Conservation (phyloP, 768 basidiomycete genomes). For the Pleurotus platypus region DNA sequence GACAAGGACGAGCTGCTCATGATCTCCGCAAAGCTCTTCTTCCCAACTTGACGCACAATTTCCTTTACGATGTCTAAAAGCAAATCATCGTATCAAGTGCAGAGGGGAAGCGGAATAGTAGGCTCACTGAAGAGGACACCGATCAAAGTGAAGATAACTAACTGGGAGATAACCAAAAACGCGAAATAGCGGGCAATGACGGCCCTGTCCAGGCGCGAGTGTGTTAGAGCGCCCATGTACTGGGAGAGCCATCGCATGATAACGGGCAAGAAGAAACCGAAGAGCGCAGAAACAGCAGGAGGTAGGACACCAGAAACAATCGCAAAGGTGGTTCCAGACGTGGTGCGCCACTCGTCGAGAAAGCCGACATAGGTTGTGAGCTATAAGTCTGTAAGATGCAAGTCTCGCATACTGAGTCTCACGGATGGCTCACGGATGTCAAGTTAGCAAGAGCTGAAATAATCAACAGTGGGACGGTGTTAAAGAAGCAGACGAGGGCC, state of each 20-base stretch:
- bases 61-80: slow-evolving; percentile 37
- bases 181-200: slow-evolving; percentile 91
- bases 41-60: slow-evolving; percentile 39
- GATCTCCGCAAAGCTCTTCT: slow-evolving; percentile 43
- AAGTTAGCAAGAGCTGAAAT: slow-evolving; percentile 93
- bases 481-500: slow-evolving; percentile 82
- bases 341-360: slow-evolving; percentile 64
- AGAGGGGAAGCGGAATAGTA: neutral
- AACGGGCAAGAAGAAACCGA: slow-evolving; percentile 88
- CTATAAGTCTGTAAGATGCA: slow-evolving; percentile 27
- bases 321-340: slow-evolving; percentile 68
- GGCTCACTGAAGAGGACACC: slow-evolving; percentile 84
- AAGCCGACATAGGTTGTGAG: slow-evolving; percentile 70
- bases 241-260: slow-evolving; percentile 89
- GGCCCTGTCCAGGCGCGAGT: slow-evolving; percentile 82
- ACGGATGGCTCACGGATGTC: slow-evolving; percentile 50
- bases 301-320: slow-evolving; percentile 92
- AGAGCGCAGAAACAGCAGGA: slow-evolving; percentile 81
- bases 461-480: slow-evolving; percentile 87
- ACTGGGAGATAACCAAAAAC: slow-evolving; percentile 90
- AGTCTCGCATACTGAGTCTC: neutral
- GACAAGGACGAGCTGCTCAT: slow-evolving; percentile 32
- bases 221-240: slow-evolving; percentile 60
- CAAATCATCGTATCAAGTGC: slow-evolving; percentile 1
- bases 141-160: slow-evolving; percentile 91